Evolutionary conservation across 768 basidiomycete species (phyloP).

Genomic region (Leccinum uliginosum): DNA sequence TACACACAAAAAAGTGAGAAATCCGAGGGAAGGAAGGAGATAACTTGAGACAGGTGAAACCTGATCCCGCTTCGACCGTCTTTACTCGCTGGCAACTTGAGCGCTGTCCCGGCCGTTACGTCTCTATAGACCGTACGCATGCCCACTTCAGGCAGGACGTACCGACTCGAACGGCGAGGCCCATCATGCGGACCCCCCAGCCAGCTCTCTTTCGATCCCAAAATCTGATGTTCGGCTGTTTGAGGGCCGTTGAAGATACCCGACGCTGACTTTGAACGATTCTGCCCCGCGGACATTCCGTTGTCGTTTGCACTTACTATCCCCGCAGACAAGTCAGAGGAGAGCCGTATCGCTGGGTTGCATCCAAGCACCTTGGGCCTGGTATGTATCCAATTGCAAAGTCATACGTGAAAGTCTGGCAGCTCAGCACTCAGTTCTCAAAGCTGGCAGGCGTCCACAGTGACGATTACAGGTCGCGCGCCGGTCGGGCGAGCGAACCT

Average conservation of each 20-base stretch:
- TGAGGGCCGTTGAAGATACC: not conserved
- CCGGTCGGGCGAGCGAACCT: not conserved
- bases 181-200: not conserved
- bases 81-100: not conserved
- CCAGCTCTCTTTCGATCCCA: not conserved
- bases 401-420: not conserved
- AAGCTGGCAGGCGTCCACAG: not conserved
- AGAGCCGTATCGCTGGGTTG: not conserved
- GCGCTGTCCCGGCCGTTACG: not conserved
- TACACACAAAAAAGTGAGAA: not conserved
- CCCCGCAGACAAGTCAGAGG: not conserved
- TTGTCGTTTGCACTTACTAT: not conserved
- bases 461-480: not conserved
- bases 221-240: slow-evolving; percentile 4
- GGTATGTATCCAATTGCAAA: not conserved
- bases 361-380: not conserved
- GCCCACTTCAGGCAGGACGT: not conserved
- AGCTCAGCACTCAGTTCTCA: not conserved
- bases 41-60: slow-evolving; percentile 3
- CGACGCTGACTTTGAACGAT: not conserved
- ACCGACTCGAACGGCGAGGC: not conserved
- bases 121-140: not conserved
- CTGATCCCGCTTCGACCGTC: not conserved
- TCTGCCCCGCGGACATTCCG: slow-evolving; percentile 1
- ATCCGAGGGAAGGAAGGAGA: not conserved